Evolutionary conservation across 257 asterid species (phyloP).

Genomic region (Solanum tacnaense): DNA sequence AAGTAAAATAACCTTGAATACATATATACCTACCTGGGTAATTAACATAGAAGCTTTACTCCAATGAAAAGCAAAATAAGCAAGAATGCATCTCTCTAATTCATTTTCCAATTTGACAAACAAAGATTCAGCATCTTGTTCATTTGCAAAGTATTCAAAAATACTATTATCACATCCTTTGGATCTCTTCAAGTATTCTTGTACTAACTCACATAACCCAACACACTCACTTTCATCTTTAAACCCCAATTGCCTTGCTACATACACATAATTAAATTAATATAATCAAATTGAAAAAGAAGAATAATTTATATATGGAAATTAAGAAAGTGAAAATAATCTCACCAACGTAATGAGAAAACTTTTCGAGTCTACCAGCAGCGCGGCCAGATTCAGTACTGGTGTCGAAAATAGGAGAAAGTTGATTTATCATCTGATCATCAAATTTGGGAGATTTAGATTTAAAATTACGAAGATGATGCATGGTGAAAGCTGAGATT

Average conservation of each 20-base stretch:
- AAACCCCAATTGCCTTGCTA: conserved; percentile 81
- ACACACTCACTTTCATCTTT: conserved; percentile 68
- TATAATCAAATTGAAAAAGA: background rate
- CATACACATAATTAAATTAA: background rate
- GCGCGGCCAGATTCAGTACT: conserved; percentile 44
- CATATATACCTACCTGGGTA: conserved; percentile 29
- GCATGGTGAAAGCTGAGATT: conserved; percentile 42
- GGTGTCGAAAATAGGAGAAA: conserved; percentile 49
- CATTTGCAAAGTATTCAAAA: conserved; percentile 46
- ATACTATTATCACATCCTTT: conserved; percentile 50
- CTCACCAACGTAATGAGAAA: conserved; percentile 71
- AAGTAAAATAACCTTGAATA: background rate
- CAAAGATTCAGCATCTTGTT: conserved; percentile 35
- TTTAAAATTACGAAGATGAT: conserved; percentile 22
- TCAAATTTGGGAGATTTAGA: conserved; percentile 13
- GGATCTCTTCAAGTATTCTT: conserved; percentile 60
- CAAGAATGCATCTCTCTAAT: conserved; percentile 80
- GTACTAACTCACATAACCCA: conserved; percentile 32
- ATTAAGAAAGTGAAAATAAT: background rate
- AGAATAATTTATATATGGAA: background rate
- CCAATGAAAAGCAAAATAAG: conserved; percentile 83
- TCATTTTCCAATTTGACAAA: conserved; percentile 68
- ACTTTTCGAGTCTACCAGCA: conserved; percentile 42
- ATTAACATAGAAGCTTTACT: conserved; percentile 51
- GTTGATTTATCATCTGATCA: background rate